Evolutionary conservation across 164 flowering plant species (phyloP).

Genomic region (Pachysandra terminalis): DNA sequence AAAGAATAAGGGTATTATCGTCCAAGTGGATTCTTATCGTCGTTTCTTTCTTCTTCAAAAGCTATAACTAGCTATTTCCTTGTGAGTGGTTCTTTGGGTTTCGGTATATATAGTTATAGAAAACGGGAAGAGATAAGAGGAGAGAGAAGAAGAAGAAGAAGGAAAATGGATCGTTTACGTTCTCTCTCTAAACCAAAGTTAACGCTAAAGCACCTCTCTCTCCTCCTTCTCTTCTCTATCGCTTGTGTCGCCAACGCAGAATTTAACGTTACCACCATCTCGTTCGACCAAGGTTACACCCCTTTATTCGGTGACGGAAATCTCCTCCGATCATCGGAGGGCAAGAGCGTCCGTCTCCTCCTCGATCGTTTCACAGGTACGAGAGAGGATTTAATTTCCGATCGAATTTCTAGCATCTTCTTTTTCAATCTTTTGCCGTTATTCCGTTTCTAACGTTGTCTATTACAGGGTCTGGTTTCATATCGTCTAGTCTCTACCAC

Average conservation of each 20-base stretch:
- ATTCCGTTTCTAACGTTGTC: not conserved
- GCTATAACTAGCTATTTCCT: no score
- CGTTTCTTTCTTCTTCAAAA: no score
- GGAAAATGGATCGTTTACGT: not conserved
- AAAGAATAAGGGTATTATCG: no score
- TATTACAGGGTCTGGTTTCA: slow-evolving; percentile 81
- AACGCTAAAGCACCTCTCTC: not conserved
- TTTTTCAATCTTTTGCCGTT: not conserved
- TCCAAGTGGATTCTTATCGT: no score
- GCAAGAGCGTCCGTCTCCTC: slow-evolving; percentile 48
- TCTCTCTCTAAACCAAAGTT: not conserved
- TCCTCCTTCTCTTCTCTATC: slow-evolving; percentile 6
- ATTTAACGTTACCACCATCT: slow-evolving; percentile 27
- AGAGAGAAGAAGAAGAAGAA: not conserved
- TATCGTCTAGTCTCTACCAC: slow-evolving; percentile 58
- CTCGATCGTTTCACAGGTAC: slow-evolving; percentile 68
- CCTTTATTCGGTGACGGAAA: slow-evolving; percentile 74
- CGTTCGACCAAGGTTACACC: slow-evolving; percentile 51
- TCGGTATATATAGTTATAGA: no score
- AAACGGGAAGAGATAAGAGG: not conserved
- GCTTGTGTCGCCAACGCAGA: not conserved
- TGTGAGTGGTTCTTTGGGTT: no score
- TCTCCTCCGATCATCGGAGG: slow-evolving; percentile 48
- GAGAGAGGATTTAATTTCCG: no score
- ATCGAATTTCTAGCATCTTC: not conserved